Conservation (phyloP, 2,329 filamentous ascomycete genomes). For the Trichoderma lentiforme region DNA sequence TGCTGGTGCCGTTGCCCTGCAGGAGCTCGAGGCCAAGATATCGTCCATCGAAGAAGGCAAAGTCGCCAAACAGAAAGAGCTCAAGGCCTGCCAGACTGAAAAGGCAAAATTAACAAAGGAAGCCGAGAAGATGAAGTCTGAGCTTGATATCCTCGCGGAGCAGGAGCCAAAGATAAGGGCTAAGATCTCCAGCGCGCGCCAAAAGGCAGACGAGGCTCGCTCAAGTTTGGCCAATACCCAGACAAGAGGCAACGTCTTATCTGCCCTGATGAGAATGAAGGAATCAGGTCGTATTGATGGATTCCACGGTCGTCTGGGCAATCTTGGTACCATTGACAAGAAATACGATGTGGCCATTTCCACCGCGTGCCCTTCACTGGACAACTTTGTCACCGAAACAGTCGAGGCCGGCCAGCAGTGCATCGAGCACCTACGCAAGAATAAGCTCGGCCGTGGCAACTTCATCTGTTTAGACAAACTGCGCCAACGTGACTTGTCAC, state of each 20-base stretch:
- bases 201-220: conserved; percentile 93
- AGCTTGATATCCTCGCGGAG: conserved; percentile 67
- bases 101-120: conserved; percentile 73
- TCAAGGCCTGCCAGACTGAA: conserved; percentile 71
- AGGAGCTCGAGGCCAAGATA: conserved; percentile 81
- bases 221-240: conserved; percentile 87
- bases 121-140: conserved; percentile 64
- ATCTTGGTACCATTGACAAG: conserved; percentile 87
- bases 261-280: conserved; percentile 88
- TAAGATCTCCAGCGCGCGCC: conserved; percentile 82
- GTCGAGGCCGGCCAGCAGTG: conserved; percentile 97
- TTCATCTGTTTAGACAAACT: conserved; percentile 95
- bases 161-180: conserved; percentile 80
- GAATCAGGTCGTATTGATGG: conserved; percentile 96
- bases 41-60: conserved; percentile 68
- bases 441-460: conserved; percentile 92
- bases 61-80: conserved; percentile 65
- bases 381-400: conserved; percentile 95
- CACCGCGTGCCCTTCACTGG: conserved; percentile 84
- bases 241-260: conserved; percentile 87
- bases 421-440: conserved; percentile 96
- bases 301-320: conserved; percentile 92
- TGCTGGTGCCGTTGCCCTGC: conserved; percentile 76
- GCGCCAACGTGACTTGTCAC: conserved; percentile 69
- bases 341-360: conserved; percentile 98